A percentile compares a stretch with the other conserved stretches of the same genome.
Evolutionary conservation across 2,329 filamentous ascomycete species (phyloP).

Genomic region (Phaeosphaeria sp.): DNA sequence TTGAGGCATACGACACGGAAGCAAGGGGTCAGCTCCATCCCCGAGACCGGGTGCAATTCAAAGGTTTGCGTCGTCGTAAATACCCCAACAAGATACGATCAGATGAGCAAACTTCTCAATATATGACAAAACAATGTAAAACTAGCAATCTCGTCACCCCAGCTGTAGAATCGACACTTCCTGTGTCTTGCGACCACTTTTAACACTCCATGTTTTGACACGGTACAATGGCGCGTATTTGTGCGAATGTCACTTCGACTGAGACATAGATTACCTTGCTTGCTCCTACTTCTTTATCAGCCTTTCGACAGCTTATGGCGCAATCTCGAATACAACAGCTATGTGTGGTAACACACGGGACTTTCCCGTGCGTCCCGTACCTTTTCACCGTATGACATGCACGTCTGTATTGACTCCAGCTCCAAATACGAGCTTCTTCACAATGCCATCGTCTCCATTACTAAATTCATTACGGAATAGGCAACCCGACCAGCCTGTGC

Average conservation of each 20-base stretch:
- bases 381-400: conserved; percentile 1
- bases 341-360: neutral
- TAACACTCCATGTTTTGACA: neutral
- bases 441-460: neutral
- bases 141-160: neutral
- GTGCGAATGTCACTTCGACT: neutral
- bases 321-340: neutral
- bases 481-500: neutral
- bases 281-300: too few relatives aligned
- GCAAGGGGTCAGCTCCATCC: neutral
- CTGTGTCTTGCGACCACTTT: neutral
- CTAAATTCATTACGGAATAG: neutral
- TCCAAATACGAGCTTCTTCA: neutral
- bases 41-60: neutral
- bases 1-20: neutral
- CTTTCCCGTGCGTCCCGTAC: conserved; percentile 1
- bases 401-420: neutral
- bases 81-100: neutral
- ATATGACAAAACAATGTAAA: neutral
- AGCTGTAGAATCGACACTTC: neutral
- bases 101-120: neutral
- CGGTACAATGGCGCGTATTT: neutral
- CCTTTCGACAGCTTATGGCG: neutral
- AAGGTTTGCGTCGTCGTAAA: neutral
- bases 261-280: too few relatives aligned